Evolutionary conservation across 768 basidiomycete species (phyloP), one percentile per base, ranked within the genome.

Genomic region (Xerocomellus intermedius): DNA sequence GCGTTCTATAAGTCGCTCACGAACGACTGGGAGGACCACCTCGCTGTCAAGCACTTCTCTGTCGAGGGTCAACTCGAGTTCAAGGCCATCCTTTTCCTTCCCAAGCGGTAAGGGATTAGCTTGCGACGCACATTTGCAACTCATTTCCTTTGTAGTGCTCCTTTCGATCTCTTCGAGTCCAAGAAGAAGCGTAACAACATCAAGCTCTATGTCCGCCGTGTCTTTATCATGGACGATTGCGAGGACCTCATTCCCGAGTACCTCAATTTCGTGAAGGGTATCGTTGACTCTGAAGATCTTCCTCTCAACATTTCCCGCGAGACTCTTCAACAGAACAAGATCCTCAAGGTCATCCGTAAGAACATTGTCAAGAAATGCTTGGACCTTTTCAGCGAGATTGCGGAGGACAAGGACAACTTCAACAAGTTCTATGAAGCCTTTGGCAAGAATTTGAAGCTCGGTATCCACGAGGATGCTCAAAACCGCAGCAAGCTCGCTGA

Each of bases 121-220:
- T 45, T 37, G 6, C 38, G 32, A 50, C 28, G 32, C 0, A 13
- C 19, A 16, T 24, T 32, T 28, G 10, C 8, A 22, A 5, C 50
- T 63, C 14, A 44, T 50, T 59, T 33, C 60, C 17, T 7, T 50
- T 42, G 3, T 44, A 94, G 94, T 57, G 97, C 96, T 42, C 97
- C 97, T 49, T 98, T 98, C 76, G 97, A 99, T 70, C 89, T 99
- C 73, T 99, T 99, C 79, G 97, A 99, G 81, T 91, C 91, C 57
- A 98, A 99, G 89, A 98, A 98, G 91, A 98, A 98, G 86, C 92
- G 96, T 69, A 98, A 98, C 85, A 98, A 98, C 89, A 98, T 99
- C 84, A 99, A 99, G 80, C 94, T 99, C 73, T 99, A 98, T 73
- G 97, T 99, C 65, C 93, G 97, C 81, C 94, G 97, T 54, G 96